A percentile compares a stretch with the other conserved stretches of the same genome.
Evolutionary conservation across 2,329 filamentous ascomycete genomes (phyloP).

Genomic region (Exophiala lecanii-corni): DNA sequence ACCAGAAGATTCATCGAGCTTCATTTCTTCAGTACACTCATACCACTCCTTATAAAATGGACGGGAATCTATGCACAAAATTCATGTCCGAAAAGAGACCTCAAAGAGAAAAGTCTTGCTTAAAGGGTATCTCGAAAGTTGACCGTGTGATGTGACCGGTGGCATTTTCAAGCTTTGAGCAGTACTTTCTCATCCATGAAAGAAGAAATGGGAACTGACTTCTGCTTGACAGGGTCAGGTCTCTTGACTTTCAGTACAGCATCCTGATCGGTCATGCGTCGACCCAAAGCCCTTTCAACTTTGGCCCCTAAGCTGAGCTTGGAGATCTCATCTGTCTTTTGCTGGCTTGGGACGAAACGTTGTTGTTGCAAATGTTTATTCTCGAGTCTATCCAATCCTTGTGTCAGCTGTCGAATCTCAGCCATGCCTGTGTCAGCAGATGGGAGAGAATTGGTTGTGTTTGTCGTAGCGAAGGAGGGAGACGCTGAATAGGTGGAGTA

Average conservation of each 20-base stretch:
- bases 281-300: conserved; percentile 78
- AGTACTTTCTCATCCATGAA: conserved; percentile 16
- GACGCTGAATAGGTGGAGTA: conserved; percentile 50
- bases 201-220: conserved; percentile 10
- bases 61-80: no score
- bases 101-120: no score
- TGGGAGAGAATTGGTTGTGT: conserved; percentile 29
- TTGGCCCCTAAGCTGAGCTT: conserved; percentile 88
- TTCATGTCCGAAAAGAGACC: no score
- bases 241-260: conserved; percentile 42
- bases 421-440: conserved; percentile 42
- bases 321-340: conserved; percentile 76
- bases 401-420: conserved; percentile 71
- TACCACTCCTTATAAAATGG: not conserved
- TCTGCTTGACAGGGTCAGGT: conserved; percentile 6
- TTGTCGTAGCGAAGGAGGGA: conserved; percentile 45
- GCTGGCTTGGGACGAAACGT: conserved; percentile 70
- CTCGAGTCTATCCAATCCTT: conserved; percentile 79
- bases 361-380: conserved; percentile 81
- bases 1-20: not conserved
- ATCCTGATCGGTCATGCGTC: conserved; percentile 84
- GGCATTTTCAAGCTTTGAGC: conserved; percentile 9
- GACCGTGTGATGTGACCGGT: no score
- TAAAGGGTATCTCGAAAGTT: no score
- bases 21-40: not conserved